Conservation (phyloP, 768 basidiomycete genomes). For the Agrocybe chaxingu region DNA sequence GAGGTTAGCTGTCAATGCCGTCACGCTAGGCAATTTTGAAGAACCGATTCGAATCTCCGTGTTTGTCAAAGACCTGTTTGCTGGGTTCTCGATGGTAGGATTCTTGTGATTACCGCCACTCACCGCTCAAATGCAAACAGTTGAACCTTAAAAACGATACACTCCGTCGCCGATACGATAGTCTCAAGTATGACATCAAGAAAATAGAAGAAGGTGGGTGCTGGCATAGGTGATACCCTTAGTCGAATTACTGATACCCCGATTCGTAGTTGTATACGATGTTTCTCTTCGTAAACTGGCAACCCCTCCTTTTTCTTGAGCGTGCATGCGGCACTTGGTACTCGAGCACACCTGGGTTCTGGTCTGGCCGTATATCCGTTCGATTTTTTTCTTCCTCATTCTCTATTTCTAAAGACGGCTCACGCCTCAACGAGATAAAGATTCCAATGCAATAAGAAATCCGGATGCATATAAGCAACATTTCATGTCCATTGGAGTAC, state of each 20-base stretch:
- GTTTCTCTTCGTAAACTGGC: constrained; percentile 71
- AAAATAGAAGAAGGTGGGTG: constrained; percentile 80
- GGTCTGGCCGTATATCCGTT: no score
- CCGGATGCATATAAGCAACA: no score
- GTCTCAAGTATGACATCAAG: constrained; percentile 83
- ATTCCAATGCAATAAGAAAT: no score
- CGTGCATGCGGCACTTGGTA: no score
- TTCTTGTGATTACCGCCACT: background rate
- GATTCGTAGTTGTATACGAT: constrained; percentile 72
- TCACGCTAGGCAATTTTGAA: constrained; percentile 80
- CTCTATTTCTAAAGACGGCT: no score
- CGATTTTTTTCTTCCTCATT: no score
- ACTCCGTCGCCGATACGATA: constrained; percentile 73
- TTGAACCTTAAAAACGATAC: constrained; percentile 81
- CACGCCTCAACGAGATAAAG: no score
- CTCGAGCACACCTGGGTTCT: no score
- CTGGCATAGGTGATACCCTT: background rate
- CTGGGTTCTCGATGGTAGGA: constrained; percentile 79
- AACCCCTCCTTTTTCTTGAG: background rate
- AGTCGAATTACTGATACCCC: constrained; percentile 1
- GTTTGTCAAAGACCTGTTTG: constrained; percentile 79
- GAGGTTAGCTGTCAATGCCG: constrained; percentile 73
- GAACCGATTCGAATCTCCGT: constrained; percentile 73
- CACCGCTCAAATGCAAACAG: constrained; percentile 27
- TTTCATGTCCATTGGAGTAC: no score